phyloP scores from a whole-genome alignment of 2,329 filamentous ascomycete genomes.

The Furcasterigmium sp. region DNA sequence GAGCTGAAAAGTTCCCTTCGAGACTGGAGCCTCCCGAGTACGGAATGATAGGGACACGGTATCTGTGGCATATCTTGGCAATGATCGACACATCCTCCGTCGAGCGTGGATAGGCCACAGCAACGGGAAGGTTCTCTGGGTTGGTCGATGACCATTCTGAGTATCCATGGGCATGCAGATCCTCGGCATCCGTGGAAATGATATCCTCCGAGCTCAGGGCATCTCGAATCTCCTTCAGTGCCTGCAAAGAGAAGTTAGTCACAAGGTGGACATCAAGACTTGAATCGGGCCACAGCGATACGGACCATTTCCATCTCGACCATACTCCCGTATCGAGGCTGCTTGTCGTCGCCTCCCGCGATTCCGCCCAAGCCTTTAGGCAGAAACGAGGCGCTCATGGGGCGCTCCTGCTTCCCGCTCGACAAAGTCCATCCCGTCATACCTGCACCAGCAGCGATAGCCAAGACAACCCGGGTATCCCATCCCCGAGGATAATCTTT shows the following conservation, averaged over 20 bases:
- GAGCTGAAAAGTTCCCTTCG: slow-evolving; percentile 86
- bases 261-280: too few species aligned
- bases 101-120: slow-evolving; percentile 57
- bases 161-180: slow-evolving; percentile 58
- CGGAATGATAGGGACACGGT: slow-evolving; percentile 77
- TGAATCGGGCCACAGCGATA: background rate
- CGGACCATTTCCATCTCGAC: slow-evolving; percentile 25
- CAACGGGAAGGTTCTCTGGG: slow-evolving; percentile 54
- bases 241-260: too few species aligned
- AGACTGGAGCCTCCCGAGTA: slow-evolving; percentile 83
- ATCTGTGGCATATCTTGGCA: slow-evolving; percentile 67
- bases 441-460: slow-evolving; percentile 31
- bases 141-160: slow-evolving; percentile 63
- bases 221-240: slow-evolving; percentile 48
- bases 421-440: slow-evolving; percentile 36
- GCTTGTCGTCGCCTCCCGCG: slow-evolving; percentile 7
- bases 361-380: slow-evolving; percentile 20
- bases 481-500: slow-evolving; percentile 15
- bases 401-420: slow-evolving; percentile 14
- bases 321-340: slow-evolving; percentile 32
- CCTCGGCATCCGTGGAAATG: slow-evolving; percentile 58
- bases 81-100: slow-evolving; percentile 57
- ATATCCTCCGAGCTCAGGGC: slow-evolving; percentile 44
- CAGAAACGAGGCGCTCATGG: slow-evolving; percentile 5
- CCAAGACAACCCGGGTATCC: slow-evolving; percentile 27